Base-by-base conservation (phyloP, 176 grass and related monocot species). In the Urochloa ruziziensis region DNA sequence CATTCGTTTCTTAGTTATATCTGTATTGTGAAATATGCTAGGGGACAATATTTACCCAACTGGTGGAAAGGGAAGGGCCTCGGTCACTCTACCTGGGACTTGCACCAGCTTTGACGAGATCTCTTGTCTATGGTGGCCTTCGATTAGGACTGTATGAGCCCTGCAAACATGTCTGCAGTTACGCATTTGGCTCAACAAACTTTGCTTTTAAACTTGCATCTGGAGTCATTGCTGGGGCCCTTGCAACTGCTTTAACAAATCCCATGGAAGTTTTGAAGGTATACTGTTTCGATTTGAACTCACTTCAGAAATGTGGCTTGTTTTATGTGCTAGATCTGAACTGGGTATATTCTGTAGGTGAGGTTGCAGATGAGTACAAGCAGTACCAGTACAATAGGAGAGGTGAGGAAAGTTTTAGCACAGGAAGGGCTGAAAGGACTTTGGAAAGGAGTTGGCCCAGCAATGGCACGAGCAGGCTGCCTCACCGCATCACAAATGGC, bases 371-470 rank as follows among this genome's bases (percentile, higher is more conserved):
- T 93, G 92, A 93, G 88, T 81, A 80, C 78, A 75, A 80, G 61
- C 19, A 89, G 66, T 88, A 88, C 51, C 30, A 87, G 89, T 84
- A 84, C 91, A 78, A 49, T 90, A 18, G 74, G 89, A 74, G 89
- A 93, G 84, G 72, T 91, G 77, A 86, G 77, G 62, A 90, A 86
- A 88, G 90, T 98, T 80, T 6, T 95, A 67, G 73, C 91, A 62
- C 82, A 86, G 71, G 96, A 98, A 89, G 93, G 96, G 40, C 23
- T 93, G 27, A 83, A 75, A 80, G 96, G 87, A 61, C 91, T 98
- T 85, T 98, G 96, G 96, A 98, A 93, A 95, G 96, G 96, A 79
- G 96, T 98, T 85, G 91, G 93, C 19, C 96, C 96, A 81, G 96
- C 96, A 85, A 98, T 98, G 93, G 73, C 81, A 86, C 86, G 96